A percentile compares a stretch with the other conserved stretches of the same genome.
phyloP scores from a whole-genome alignment of 345 rosid species.

The Eucalyptus caleyi region DNA sequence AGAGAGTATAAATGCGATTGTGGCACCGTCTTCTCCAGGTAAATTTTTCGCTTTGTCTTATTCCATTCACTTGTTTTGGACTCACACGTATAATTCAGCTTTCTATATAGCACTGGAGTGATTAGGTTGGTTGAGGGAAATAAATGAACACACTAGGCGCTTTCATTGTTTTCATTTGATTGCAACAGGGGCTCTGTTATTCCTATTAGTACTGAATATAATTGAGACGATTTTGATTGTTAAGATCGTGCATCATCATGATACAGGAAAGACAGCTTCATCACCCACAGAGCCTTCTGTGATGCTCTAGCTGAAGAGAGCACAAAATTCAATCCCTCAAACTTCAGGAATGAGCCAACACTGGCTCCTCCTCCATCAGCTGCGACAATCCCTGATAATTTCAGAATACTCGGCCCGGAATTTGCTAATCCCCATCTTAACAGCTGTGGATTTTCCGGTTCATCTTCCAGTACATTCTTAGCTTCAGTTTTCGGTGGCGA shows the following conservation, averaged over 20 bases:
- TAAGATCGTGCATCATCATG: neutral
- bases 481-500: neutral
- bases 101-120: neutral
- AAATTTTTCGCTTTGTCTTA: neutral
- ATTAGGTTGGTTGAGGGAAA: neutral
- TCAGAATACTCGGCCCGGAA: neutral
- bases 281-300: slow-evolving; percentile 47
- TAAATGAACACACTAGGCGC: neutral
- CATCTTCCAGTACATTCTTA: neutral
- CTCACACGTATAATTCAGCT: neutral
- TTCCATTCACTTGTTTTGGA: neutral
- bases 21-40: slow-evolving; percentile 41
- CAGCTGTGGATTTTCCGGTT: neutral
- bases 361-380: neutral
- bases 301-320: slow-evolving; percentile 56
- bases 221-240: neutral
- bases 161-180: neutral
- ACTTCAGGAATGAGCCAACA: slow-evolving; percentile 11
- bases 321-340: neutral
- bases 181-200: neutral
- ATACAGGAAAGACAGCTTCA: slow-evolving; percentile 41
- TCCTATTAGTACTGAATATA: neutral
- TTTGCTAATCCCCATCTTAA: neutral
- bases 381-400: neutral
- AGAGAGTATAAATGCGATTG: slow-evolving; percentile 38